Percentiles rank a stretch among this genome's conserved stretches.
phyloP scores from a whole-genome alignment of 352 stramenopile genomes.

The Thraustotheca clavata region DNA sequence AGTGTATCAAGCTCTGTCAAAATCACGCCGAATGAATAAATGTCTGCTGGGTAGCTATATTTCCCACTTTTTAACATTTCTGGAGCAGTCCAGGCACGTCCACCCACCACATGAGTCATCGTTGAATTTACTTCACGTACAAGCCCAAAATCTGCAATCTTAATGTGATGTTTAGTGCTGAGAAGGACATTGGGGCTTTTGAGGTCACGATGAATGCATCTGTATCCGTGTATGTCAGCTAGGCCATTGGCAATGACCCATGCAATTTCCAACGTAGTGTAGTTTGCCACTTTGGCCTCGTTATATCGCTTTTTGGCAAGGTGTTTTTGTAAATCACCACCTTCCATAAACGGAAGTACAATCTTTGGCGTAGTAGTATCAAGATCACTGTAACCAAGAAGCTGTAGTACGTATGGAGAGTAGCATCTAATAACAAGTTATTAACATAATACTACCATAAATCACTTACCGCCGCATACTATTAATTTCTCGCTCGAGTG shows the following conservation, averaged over 20 bases:
- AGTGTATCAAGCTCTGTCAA: conserved; percentile 12
- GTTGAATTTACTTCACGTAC: background rate
- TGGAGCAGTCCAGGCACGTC: conserved; percentile 1
- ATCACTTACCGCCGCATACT: too few relatives aligned
- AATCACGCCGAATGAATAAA: conserved; percentile 16
- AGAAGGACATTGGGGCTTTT: background rate
- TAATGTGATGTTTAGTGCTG: background rate
- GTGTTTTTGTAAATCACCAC: background rate
- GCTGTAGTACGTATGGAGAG: too few relatives aligned
- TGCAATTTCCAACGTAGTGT: background rate
- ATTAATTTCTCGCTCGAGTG: too few relatives aligned
- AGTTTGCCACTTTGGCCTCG: background rate
- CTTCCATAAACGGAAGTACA: background rate
- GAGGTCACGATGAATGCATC: background rate
- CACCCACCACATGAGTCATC: background rate
- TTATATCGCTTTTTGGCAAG: background rate
- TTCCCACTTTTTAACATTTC: background rate
- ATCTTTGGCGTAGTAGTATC: too few relatives aligned
- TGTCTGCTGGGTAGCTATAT: conserved; percentile 1
- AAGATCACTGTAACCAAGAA: too few relatives aligned
- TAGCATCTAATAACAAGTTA: too few relatives aligned
- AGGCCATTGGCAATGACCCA: background rate
- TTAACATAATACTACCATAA: too few relatives aligned
- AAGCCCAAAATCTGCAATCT: conserved; percentile 9
- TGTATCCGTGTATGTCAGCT: background rate